Percentiles rank a stretch among this genome's conserved stretches.
Evolutionary conservation across 495 filamentous ascomycete species (phyloP).

Genomic region (Penicillium soppii): DNA sequence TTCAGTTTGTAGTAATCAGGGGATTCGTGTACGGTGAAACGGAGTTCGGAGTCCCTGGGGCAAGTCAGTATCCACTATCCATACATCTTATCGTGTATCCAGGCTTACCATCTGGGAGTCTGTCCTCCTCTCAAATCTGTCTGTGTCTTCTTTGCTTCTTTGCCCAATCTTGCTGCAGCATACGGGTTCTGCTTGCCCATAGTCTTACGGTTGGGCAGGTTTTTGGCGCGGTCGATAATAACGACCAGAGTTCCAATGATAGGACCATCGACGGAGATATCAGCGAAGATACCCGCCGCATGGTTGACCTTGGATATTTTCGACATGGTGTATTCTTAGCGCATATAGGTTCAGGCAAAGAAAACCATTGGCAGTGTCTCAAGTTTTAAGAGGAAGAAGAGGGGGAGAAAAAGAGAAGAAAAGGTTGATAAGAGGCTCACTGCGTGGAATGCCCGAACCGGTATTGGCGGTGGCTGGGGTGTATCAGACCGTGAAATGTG

Average conservation of each 20-base stretch:
- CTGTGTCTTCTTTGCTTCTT: conserved; percentile 96
- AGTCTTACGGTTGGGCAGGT: conserved; percentile 90
- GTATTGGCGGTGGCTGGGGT: conserved; percentile 33
- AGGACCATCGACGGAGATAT: conserved; percentile 93
- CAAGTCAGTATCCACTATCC: conserved; percentile 17
- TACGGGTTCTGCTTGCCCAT: conserved; percentile 99
- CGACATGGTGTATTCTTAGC: conserved; percentile 24
- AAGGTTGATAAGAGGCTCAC: conserved; percentile 17
- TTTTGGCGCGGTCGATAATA: conserved; percentile 90
- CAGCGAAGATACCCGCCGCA: conserved; percentile 92
- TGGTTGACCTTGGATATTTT: conserved; percentile 51
- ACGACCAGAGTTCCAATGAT: conserved; percentile 91
- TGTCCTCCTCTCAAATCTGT: conserved; percentile 94
- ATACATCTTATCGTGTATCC: background rate
- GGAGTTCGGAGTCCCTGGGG: conserved; percentile 91
- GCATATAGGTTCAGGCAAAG: background rate
- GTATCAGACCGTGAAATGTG: background rate
- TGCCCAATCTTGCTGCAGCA: conserved; percentile 88
- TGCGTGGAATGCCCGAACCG: conserved; percentile 19
- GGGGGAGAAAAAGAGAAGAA: conserved; percentile 11
- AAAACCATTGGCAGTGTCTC: conserved; percentile 12
- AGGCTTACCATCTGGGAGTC: conserved; percentile 85
- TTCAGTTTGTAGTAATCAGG: conserved; percentile 94
- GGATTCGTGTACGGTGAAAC: conserved; percentile 94
- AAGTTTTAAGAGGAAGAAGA: conserved; percentile 5